Base-by-base conservation (phyloP, 78 protist species). In the Thecamonas trahens region DNA sequence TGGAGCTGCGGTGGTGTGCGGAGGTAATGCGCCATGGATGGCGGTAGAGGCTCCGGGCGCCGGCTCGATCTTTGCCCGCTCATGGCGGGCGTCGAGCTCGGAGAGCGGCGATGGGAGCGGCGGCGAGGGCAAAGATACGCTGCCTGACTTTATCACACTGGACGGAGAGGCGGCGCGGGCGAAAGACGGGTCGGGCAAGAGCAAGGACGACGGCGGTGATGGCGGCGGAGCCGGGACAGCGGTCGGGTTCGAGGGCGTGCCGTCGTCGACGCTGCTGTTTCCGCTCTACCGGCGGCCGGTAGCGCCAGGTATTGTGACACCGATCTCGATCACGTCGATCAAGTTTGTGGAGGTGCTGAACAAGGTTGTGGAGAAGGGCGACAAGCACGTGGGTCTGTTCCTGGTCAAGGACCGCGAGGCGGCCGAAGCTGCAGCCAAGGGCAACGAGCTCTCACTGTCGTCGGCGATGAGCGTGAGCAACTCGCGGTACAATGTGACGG, bases 241-340 rank as follows among this genome's bases (percentile, higher is more conserved):
- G 60, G 7, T 15, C 11, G 31, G 15, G 38, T 28, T 11, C 15
- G 6, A 15, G 7, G 31, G 7, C 29, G 60, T 54, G n/a, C 60
- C 60, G 29, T 5, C 6, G 28, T 34, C 31, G 24, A 53, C 34
- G 42, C 37, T 50, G 24, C 63, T 60, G 47, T n/a, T 72, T 4
- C 77, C 77, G 17, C 22, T 72, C 18, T 72, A 42, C 61, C 55
- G 60, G 0, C 39, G 77, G 24, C 77, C 65, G 4, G 32, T 60
- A 6, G 57, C 59, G 29, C 77, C 77, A 15, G 77, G 68, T 1
- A 62, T 72, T 35, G 68, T 61, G 9, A 42, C 67, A 26, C 67
- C 77, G 20, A 55, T 72, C 7, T 42, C 47, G 22, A 38, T 72
- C 62, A 37, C 64, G 22, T 14, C 57, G 61, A 22, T n/a, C 32